These are phyloP conservation scores for Dioscorea zingiberensis DNA, from an alignment of 106 monocot genomes.

Conservation along the genomic window DNA sequence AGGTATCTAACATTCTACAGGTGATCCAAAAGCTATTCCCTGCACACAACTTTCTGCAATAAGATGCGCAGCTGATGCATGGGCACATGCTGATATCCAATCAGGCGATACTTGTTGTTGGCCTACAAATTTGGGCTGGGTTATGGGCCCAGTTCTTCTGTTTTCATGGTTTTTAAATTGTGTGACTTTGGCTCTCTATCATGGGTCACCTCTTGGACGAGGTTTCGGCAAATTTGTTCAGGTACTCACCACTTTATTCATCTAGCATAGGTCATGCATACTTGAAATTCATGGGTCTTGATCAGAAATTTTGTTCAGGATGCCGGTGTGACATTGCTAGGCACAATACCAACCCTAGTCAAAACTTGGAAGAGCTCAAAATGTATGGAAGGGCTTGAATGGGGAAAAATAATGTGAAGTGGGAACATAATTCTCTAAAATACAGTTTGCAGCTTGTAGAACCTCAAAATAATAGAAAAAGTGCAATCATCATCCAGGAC, in stretches of 20 bases:
- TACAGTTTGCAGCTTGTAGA: background rate
- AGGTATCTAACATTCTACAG: slow-evolving; percentile 23
- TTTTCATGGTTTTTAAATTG: slow-evolving; percentile 73
- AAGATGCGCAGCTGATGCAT: slow-evolving; percentile 71
- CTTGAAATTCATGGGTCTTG: background rate
- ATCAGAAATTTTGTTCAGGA: slow-evolving; percentile 39
- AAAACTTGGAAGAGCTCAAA: slow-evolving; percentile 85
- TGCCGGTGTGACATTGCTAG: slow-evolving; percentile 80
- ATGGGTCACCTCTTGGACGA: slow-evolving; percentile 83
- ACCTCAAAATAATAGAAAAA: background rate
- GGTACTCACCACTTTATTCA: slow-evolving; percentile 19
- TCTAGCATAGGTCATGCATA: background rate
- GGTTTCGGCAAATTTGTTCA: slow-evolving; percentile 92
- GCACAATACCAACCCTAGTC: slow-evolving; percentile 85
- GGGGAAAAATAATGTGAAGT: slow-evolving; percentile 72
- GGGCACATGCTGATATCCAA: slow-evolving; percentile 74
- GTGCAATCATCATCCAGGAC: slow-evolving; percentile 30
- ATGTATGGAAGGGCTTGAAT: slow-evolving; percentile 82
- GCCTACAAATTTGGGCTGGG: slow-evolving; percentile 96
- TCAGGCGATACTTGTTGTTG: slow-evolving; percentile 69
- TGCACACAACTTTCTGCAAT: slow-evolving; percentile 91
- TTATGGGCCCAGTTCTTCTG: slow-evolving; percentile 70
- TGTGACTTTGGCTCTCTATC: slow-evolving; percentile 75
- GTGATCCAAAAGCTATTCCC: slow-evolving; percentile 94
- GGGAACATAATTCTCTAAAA: background rate